phyloP scores from a whole-genome alignment of 2,329 filamentous ascomycete genomes.

The Cytospora paraplurivora region DNA sequence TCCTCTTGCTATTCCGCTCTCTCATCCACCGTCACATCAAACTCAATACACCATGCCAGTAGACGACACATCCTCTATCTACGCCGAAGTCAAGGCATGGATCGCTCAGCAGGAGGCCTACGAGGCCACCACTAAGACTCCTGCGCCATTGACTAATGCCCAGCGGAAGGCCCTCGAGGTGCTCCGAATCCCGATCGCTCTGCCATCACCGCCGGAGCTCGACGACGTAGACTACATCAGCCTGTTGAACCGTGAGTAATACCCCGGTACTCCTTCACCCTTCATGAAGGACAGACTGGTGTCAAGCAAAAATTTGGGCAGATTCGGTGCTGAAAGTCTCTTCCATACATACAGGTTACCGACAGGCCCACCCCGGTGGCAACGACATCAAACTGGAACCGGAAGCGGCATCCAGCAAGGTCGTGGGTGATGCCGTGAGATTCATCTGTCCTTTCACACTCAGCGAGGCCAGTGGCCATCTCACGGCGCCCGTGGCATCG shows the following conservation, averaged over 20 bases:
- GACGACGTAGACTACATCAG: slow-evolving; percentile 44
- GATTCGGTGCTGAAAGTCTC: not conserved
- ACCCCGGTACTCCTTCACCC: slow-evolving; percentile 11
- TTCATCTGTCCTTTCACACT: slow-evolving; percentile 37
- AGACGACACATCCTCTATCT: slow-evolving; percentile 33
- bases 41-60: slow-evolving; percentile 26
- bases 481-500: not conserved
- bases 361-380: not conserved
- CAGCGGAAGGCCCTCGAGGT: slow-evolving; percentile 46
- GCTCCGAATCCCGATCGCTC: slow-evolving; percentile 38
- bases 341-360: not conserved
- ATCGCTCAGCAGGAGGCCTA: slow-evolving; percentile 44
- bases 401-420: slow-evolving; percentile 22
- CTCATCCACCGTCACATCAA: not conserved
- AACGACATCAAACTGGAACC: slow-evolving; percentile 32
- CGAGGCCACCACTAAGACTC: slow-evolving; percentile 37
- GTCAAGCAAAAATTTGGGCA: not conserved
- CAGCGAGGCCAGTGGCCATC: slow-evolving; percentile 28
- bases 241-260: slow-evolving; percentile 40
- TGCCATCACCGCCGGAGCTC: slow-evolving; percentile 33
- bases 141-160: slow-evolving; percentile 41
- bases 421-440: slow-evolving; percentile 19
- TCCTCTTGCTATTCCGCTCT: no score
- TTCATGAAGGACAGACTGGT: not conserved
- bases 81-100: slow-evolving; percentile 43